phyloP scores from a whole-genome alignment of 2,329 filamentous ascomycete species.

The Hyphodiscus sp. region DNA sequence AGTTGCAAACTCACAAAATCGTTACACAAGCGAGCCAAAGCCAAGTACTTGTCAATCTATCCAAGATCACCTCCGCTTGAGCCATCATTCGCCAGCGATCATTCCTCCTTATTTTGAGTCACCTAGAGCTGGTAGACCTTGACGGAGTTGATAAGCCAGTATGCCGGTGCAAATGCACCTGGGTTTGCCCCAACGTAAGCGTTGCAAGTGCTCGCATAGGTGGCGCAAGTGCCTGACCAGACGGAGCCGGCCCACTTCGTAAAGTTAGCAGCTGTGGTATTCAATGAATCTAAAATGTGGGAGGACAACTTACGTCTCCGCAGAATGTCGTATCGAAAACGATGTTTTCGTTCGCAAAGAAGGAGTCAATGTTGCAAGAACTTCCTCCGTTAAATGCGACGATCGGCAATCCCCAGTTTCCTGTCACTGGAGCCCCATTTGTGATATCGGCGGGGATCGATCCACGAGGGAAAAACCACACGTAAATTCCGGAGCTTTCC shows the following conservation, averaged over 20 bases:
- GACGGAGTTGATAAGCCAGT: constrained; percentile 63
- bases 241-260: constrained; percentile 63
- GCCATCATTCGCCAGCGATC: no score
- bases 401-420: constrained; percentile 61
- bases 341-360: constrained; percentile 64
- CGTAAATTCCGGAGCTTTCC: constrained; percentile 31
- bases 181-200: constrained; percentile 69
- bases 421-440: constrained; percentile 50
- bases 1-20: no score
- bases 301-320: constrained; percentile 41
- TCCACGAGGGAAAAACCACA: constrained; percentile 71
- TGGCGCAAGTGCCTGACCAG: constrained; percentile 57
- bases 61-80: no score
- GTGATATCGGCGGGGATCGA: constrained; percentile 60
- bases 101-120: background rate
- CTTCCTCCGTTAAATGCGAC: constrained; percentile 56
- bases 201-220: constrained; percentile 57
- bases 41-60: no score
- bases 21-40: no score
- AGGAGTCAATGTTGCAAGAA: constrained; percentile 56
- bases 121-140: constrained; percentile 16
- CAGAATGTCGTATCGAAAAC: constrained; percentile 82
- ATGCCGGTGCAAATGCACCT: constrained; percentile 62
- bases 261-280: background rate
- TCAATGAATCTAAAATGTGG: background rate